phyloP scores from a whole-genome alignment of 2,329 filamentous ascomycete species.

The Alternaria consortialis region DNA sequence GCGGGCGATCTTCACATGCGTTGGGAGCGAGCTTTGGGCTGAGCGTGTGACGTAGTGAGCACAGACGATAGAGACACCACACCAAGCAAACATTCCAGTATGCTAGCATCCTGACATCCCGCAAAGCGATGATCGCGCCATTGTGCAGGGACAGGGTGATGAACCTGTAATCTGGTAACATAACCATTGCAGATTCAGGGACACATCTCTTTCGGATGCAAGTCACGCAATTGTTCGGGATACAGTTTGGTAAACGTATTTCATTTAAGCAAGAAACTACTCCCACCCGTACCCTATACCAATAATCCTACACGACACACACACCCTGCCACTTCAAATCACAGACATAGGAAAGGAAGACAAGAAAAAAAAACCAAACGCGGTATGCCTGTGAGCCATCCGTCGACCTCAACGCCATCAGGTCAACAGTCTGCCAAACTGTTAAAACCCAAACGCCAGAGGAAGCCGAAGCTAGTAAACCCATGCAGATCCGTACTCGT shows the following conservation, averaged over 20 bases:
- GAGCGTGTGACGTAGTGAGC: slow-evolving; percentile 40
- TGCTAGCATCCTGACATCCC: neutral
- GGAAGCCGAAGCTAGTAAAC: slow-evolving; percentile 23
- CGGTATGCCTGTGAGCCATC: slow-evolving; percentile 16
- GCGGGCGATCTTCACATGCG: slow-evolving; percentile 39
- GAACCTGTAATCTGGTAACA: slow-evolving; percentile 12
- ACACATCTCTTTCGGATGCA: too few relatives aligned
- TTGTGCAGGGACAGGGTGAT: slow-evolving; percentile 6
- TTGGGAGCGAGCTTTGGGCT: neutral
- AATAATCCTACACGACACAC: slow-evolving; percentile 30
- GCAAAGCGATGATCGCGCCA: neutral
- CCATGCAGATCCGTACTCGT: slow-evolving; percentile 24
- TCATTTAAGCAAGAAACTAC: slow-evolving; percentile 21
- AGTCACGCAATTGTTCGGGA: neutral
- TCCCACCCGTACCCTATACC: slow-evolving; percentile 8
- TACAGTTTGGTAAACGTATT: slow-evolving; percentile 5
- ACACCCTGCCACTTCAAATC: neutral
- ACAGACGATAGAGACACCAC: slow-evolving; percentile 26
- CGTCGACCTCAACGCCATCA: slow-evolving; percentile 27
- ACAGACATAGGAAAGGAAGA: slow-evolving; percentile 8
- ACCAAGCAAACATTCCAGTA: slow-evolving; percentile 37
- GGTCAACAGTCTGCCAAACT: slow-evolving; percentile 22
- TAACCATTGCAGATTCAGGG: neutral
- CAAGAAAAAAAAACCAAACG: slow-evolving; percentile 20
- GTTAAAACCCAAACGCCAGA: slow-evolving; percentile 35